These are phyloP conservation scores for Physocladia obscura DNA, from an alignment of 192 early-diverging fungal species.

Conservation along the genomic window DNA sequence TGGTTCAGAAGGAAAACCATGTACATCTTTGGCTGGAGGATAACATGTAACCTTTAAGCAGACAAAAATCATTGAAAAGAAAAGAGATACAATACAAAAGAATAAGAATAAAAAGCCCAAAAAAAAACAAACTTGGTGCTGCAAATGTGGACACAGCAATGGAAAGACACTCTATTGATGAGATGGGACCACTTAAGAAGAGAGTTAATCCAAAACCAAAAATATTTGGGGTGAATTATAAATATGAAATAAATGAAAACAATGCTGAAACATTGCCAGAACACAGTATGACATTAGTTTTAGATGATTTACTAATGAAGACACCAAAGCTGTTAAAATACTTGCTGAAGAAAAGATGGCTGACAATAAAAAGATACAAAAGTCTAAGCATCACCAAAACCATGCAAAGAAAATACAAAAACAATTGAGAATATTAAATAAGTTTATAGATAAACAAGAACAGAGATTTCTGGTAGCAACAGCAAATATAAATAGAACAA, in stretches of 20 bases:
- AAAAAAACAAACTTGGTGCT: not conserved
- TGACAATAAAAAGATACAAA: not conserved
- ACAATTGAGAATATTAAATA: not conserved
- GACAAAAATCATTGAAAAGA: no score
- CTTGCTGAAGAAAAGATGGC: no score
- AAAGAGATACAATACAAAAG: no score
- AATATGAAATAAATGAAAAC: no score
- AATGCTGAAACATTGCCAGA: no score
- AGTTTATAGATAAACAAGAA: constrained; percentile 8
- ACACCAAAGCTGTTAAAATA: not conserved
- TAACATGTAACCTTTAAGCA: no score
- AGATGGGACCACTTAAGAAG: not conserved
- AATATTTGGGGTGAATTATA: no score
- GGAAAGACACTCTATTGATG: not conserved
- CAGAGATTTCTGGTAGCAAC: not conserved
- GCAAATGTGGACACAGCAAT: not conserved
- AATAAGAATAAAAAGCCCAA: not conserved
- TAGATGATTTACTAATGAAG: not conserved
- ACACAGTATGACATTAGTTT: not conserved
- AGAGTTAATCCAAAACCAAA: not conserved
- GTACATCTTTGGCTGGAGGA: not conserved
- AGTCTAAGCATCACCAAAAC: not conserved
- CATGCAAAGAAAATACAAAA: not conserved
- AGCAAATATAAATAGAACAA: no score
- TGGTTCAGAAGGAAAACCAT: not conserved